Base-by-base conservation (phyloP, 2,329 filamentous ascomycete genomes). In the Zymoseptoria crescenta region DNA sequence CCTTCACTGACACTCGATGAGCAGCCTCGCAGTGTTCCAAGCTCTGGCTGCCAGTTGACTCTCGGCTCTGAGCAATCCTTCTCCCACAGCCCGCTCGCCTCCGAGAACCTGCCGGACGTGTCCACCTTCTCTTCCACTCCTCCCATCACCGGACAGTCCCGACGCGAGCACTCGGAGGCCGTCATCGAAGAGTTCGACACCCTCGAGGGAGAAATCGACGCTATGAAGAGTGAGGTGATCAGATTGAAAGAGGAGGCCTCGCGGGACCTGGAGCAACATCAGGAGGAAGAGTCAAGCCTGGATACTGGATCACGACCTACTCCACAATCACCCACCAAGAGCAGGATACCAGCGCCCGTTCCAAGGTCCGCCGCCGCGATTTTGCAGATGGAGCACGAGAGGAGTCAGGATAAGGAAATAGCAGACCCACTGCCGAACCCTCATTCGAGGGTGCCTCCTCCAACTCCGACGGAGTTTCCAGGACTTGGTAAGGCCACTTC, bases 161-260 rank as follows among this genome's bases (percentile, higher is more conserved):
- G 41, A 41, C 54, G 56, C 7, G 54, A 56, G 21, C 56, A 59
- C 6, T 48, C 49, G 4, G 53, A 58, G 13, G 41, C 35, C 13
- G 59, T 54, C 35, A 45, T 52, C 45, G 60, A 65, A 29, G 49
- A 52, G 5, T 64, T 62, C 56, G 66, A 65, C 24, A 35, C 52
- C 21, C 61, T 69, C 52, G 62, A 66, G 45, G 61, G 62, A 10
- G 66, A 66, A 35, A 59, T 69, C 41, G 64, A 67, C 49, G 45
- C 49, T 13, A 54, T 68, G 58, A 67, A 65, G 35, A 55, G 57
- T 10, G 60, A 66, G 20, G 57, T 69, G 3, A 13, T 55, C 30
- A 59, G 30, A 45, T 56, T 66, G 21, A 52, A 52, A 29, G 27
- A 54, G 51, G 35, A 45, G 35, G 35, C 35, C n/a, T 45, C 35